Conservation (phyloP, 306 rosid species). For the Abrus precatorius region DNA sequence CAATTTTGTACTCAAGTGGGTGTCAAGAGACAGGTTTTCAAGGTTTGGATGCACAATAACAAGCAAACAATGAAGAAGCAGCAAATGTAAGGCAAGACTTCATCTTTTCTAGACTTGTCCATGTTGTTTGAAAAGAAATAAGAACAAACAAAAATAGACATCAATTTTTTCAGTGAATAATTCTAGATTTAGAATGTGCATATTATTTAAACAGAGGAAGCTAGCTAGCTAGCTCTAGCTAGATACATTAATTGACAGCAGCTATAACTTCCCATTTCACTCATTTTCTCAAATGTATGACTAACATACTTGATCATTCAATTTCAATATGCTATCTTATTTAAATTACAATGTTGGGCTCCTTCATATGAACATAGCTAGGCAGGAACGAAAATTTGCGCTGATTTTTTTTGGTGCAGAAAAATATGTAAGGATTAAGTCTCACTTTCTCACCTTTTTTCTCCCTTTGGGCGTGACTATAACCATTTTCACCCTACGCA, state of each 20-base stretch:
- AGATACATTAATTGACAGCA: slow-evolving; percentile 28
- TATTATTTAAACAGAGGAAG: slow-evolving; percentile 39
- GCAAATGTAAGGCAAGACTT: slow-evolving; percentile 58
- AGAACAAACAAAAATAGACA: background rate
- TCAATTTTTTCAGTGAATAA: slow-evolving; percentile 43
- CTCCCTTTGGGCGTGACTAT: slow-evolving; percentile 3
- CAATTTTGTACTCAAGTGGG: slow-evolving; percentile 82
- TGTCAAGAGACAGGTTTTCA: slow-evolving; percentile 78
- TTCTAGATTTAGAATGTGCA: slow-evolving; percentile 47
- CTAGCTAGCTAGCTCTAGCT: background rate
- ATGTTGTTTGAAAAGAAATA: slow-evolving; percentile 45
- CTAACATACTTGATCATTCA: slow-evolving; percentile 2
- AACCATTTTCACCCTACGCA: background rate
- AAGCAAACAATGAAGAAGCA: slow-evolving; percentile 85
- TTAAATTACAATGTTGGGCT: background rate
- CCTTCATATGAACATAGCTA: background rate
- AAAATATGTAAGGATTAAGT: slow-evolving; percentile 3
- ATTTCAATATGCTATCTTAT: slow-evolving; percentile 25
- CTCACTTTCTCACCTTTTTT: slow-evolving; percentile 36
- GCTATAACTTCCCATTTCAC: slow-evolving; percentile 29
- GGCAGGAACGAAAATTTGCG: slow-evolving; percentile 18
- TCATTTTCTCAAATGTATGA: background rate
- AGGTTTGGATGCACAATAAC: slow-evolving; percentile 99
- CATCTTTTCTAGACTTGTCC: background rate
- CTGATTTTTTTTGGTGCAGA: slow-evolving; percentile 23